These are phyloP conservation scores for Arthrobotrys entomopaga DNA, from an alignment of 2,329 filamentous ascomycete genomes.

Conservation along the genomic window DNA sequence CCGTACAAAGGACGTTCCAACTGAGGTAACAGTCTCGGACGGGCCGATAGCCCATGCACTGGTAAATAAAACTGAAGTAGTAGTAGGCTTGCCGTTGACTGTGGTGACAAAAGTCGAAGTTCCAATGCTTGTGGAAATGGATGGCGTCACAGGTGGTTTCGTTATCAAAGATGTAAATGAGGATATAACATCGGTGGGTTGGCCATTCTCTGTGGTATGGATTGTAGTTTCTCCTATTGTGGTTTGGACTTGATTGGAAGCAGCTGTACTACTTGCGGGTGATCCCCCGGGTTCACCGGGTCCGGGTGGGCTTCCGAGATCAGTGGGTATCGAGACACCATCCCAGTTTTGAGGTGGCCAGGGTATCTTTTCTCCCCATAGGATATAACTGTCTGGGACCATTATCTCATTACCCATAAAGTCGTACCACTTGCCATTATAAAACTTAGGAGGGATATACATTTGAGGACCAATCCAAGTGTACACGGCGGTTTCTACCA, in stretches of 20 bases:
- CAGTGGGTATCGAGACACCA: background rate
- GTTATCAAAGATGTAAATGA: conserved; percentile 5
- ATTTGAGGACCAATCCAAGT: conserved; percentile 9
- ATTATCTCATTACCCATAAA: background rate
- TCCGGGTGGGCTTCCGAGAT: background rate
- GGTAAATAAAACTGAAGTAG: background rate
- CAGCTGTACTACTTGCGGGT: background rate
- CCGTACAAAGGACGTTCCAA: background rate
- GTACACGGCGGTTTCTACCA: background rate
- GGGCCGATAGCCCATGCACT: conserved; percentile 3
- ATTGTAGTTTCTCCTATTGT: background rate
- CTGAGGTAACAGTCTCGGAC: conserved; percentile 1
- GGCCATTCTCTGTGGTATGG: background rate
- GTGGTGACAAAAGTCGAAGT: conserved; percentile 2
- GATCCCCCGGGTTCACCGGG: no score
- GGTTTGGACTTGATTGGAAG: background rate
- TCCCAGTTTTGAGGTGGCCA: background rate
- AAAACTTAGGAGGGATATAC: background rate
- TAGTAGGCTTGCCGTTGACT: background rate
- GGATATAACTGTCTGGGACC: conserved; percentile 1
- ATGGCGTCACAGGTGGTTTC: background rate
- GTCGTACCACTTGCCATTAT: conserved; percentile 1
- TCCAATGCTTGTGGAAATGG: background rate
- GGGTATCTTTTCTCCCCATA: background rate
- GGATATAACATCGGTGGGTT: background rate